phyloP scores from a whole-genome alignment of 1,284 basidiomycete genomes.

The Cutaneotrichosporon cavernicola region DNA sequence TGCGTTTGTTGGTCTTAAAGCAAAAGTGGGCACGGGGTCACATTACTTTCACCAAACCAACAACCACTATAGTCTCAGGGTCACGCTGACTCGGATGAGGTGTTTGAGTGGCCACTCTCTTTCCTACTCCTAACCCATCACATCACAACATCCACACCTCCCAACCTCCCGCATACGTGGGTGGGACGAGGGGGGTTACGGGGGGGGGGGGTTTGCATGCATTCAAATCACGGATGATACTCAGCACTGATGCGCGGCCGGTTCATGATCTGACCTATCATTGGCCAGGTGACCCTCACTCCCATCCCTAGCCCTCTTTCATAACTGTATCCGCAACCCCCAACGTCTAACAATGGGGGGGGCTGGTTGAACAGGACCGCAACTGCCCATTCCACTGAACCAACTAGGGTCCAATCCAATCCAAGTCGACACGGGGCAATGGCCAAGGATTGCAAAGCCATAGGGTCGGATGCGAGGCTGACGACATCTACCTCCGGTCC shows the following conservation, averaged over 20 bases:
- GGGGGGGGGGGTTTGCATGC: too few species aligned
- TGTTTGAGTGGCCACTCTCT: too few species aligned
- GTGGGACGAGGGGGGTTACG: too few species aligned
- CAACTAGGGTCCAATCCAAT: background rate
- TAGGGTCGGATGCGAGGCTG: background rate
- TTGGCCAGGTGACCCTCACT: background rate
- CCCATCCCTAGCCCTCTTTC: background rate
- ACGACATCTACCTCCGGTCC: background rate
- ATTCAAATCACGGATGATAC: background rate
- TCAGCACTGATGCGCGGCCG: background rate
- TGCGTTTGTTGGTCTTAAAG: constrained; percentile 7
- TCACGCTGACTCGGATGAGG: too few species aligned
- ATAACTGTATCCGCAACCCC: background rate
- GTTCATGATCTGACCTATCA: background rate
- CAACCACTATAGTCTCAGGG: too few species aligned
- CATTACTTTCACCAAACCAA: background rate
- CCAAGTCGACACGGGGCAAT: background rate
- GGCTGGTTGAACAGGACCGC: background rate
- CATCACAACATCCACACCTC: too few species aligned
- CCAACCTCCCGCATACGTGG: too few species aligned
- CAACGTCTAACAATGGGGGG: background rate
- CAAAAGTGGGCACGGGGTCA: background rate
- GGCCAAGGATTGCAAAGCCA: background rate
- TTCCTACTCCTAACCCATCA: too few species aligned
- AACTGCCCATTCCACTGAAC: background rate